Percentiles rank a stretch among this genome's conserved stretches.
Evolutionary conservation across 768 basidiomycete genomes (phyloP).

Genomic region (Paxillus rubicundulus): DNA sequence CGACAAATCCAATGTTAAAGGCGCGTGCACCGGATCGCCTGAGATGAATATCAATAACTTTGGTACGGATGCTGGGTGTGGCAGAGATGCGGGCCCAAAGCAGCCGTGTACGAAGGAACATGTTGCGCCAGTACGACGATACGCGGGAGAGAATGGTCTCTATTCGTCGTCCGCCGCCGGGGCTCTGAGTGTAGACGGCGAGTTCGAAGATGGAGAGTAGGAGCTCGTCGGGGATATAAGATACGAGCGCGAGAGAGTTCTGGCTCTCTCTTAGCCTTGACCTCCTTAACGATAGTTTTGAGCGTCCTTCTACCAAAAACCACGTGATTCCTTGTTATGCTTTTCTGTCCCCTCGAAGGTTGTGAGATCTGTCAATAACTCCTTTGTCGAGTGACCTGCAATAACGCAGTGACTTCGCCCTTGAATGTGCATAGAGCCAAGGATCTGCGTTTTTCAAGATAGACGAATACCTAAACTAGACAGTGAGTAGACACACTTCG

Average conservation of each 20-base stretch:
- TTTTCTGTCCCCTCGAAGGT: background rate
- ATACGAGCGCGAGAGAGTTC: background rate
- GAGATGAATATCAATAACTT: background rate
- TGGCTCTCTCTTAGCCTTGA: background rate
- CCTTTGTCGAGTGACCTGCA: background rate
- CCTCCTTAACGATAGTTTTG: background rate
- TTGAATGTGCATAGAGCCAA: background rate
- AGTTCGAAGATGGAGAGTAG: slow-evolving; percentile 2
- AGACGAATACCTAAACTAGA: background rate
- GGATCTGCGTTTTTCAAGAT: background rate
- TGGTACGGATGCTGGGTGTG: background rate
- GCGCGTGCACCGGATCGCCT: background rate
- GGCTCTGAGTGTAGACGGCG: background rate
- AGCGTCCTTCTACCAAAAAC: background rate
- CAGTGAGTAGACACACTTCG: background rate
- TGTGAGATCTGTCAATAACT: background rate
- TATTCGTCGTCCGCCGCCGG: background rate
- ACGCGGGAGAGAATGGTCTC: slow-evolving; percentile 2
- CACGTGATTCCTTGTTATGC: background rate
- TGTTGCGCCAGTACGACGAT: background rate
- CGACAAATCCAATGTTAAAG: background rate
- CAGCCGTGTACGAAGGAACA: background rate
- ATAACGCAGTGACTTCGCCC: background rate
- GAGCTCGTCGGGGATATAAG: background rate
- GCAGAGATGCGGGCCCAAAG: background rate